A percentile compares a stretch with the other conserved stretches of the same genome.
These are phyloP conservation scores for Sarocladium brachiariae DNA, from an alignment of 2,329 filamentous ascomycete species.

Conservation along the genomic window DNA sequence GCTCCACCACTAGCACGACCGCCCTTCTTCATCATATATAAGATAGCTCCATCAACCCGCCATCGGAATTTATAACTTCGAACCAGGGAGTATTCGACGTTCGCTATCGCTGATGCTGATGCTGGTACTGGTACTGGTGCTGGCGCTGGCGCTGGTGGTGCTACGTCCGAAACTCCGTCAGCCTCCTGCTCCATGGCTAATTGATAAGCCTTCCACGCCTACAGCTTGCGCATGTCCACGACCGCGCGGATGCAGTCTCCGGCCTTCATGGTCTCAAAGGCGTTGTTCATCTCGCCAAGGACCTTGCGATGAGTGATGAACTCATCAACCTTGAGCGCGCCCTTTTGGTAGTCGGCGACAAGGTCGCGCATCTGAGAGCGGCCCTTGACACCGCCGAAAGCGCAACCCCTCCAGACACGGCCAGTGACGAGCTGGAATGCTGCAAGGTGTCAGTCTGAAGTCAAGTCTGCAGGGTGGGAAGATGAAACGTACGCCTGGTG, in stretches of 20 bases:
- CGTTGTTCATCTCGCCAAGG: slow-evolving; percentile 76
- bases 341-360: slow-evolving; percentile 81
- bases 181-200: neutral
- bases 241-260: slow-evolving; percentile 97
- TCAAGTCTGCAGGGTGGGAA: neutral
- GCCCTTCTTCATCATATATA: neutral
- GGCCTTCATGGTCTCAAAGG: slow-evolving; percentile 89
- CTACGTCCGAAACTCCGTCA: slow-evolving; percentile 4
- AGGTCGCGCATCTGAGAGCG: slow-evolving; percentile 84
- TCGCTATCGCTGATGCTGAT: neutral
- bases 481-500: slow-evolving; percentile 68
- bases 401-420: slow-evolving; percentile 95
- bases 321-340: slow-evolving; percentile 94
- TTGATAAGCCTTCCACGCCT: slow-evolving; percentile 4
- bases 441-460: slow-evolving; percentile 32
- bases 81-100: slow-evolving; percentile 1
- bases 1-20: slow-evolving; percentile 2
- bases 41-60: neutral
- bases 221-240: slow-evolving; percentile 53
- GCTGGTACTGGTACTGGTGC: slow-evolving; percentile 3
- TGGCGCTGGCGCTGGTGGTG: neutral
- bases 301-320: slow-evolving; percentile 96
- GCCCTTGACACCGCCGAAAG: slow-evolving; percentile 97
- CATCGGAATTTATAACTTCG: slow-evolving; percentile 5
- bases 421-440: slow-evolving; percentile 98